Conservation (phyloP, 352 stramenopile genomes). For the Globisporangium ultimum region DNA sequence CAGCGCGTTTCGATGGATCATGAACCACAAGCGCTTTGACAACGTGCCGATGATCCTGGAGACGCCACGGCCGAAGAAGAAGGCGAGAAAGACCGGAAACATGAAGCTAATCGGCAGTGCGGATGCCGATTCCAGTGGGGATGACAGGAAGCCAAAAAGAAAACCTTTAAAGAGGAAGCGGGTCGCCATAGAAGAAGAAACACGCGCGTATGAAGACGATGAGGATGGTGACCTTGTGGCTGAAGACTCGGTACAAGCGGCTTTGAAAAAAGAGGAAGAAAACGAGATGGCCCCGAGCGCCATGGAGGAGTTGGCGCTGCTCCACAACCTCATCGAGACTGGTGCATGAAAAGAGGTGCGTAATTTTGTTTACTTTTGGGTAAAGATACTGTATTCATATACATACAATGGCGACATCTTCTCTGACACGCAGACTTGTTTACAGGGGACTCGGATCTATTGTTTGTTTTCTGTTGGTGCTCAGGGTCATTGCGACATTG, state of each 20-base stretch:
- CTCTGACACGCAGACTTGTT: too few species aligned
- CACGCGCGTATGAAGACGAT: background rate
- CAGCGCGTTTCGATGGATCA: slow-evolving; percentile 32
- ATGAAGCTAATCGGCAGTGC: too few species aligned
- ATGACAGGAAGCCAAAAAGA: too few species aligned
- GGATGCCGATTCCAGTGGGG: too few species aligned
- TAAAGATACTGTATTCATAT: too few species aligned
- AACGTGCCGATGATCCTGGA: slow-evolving; percentile 46
- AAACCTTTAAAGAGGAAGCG: too few species aligned
- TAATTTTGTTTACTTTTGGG: too few species aligned
- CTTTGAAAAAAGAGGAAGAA: background rate
- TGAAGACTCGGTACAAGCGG: background rate
- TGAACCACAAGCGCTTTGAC: slow-evolving; percentile 34
- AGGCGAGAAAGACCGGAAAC: background rate
- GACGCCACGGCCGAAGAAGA: slow-evolving; percentile 22
- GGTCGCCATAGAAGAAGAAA: too few species aligned
- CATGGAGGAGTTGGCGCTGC: slow-evolving; percentile 8
- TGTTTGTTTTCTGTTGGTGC: too few species aligned
- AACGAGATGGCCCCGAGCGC: background rate
- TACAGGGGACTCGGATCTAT: too few species aligned
- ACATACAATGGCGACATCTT: too few species aligned
- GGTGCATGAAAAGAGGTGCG: background rate
- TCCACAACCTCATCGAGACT: slow-evolving; percentile 2
- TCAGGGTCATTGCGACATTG: too few species aligned
- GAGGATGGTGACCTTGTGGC: background rate